These are phyloP conservation scores for Gillenia trifoliata DNA, from an alignment of 306 rosid species.

Conservation along the genomic window DNA sequence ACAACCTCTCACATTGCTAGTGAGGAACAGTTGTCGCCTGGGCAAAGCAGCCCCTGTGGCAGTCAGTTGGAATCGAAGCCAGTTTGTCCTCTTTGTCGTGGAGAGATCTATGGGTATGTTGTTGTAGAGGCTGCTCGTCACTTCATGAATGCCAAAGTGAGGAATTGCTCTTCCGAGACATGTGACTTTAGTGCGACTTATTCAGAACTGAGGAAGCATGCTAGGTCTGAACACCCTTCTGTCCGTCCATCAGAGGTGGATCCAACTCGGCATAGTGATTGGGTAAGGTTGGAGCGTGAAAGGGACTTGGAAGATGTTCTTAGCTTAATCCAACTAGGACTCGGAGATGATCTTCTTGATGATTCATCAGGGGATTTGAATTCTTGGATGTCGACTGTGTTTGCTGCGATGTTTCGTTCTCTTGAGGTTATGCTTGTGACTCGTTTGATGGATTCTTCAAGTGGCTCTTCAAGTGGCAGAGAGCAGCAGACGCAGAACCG, in stretches of 20 bases:
- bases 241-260: conserved; percentile 73
- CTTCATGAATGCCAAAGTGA: conserved; percentile 52
- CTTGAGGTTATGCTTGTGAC: conserved; percentile 22
- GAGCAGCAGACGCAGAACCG: conserved; percentile 22
- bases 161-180: conserved; percentile 70
- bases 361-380: conserved; percentile 19
- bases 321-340: conserved; percentile 46
- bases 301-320: conserved; percentile 53
- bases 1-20: conserved; percentile 29
- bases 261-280: conserved; percentile 45
- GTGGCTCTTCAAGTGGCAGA: conserved; percentile 35
- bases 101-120: conserved; percentile 64
- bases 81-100: conserved; percentile 81
- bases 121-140: conserved; percentile 57
- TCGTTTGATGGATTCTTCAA: conserved; percentile 23
- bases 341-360: conserved; percentile 24
- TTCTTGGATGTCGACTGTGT: conserved; percentile 33
- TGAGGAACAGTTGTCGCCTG: conserved; percentile 33
- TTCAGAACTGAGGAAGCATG: conserved; percentile 74
- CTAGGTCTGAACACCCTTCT: conserved; percentile 71
- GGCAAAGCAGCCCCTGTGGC: conserved; percentile 26
- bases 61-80: conserved; percentile 38
- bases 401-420: conserved; percentile 28
- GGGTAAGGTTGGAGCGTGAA: conserved; percentile 68
- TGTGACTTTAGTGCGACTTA: conserved; percentile 67